Evolutionary conservation across 176 grass and related monocot genomes (phyloP), one percentile per base, ranked within the genome.

Genomic region (Oryza brachyantha): DNA sequence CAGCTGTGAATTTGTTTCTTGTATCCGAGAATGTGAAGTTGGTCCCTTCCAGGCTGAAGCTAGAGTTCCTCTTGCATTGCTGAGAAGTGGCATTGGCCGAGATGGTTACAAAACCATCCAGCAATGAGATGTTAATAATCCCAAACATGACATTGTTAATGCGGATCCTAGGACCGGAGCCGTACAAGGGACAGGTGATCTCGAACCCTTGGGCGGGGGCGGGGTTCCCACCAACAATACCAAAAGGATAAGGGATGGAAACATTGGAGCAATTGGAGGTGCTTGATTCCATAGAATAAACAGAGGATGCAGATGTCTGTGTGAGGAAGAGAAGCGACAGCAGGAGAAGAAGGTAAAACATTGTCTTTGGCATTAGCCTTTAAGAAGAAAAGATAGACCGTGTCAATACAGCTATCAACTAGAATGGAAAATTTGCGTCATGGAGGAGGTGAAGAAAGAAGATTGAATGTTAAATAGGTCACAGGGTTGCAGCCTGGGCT

Each of bases 1-100:
- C 35, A 21, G 55, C 87, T 21, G 69, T 90, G 66, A 90, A 90
- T 70, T 83, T 90, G 77, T 93, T 93, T 48, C 45, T 85, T 50
- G 84, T 40, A 11, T 90, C 41, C 21, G 87, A 93, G 84, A 85
- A 90, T 45, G 84, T 88, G 69, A 86, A 93, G 12, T 79, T 79
- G 21, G 87, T 90, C 45, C 68, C 84, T 14, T 68, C 41, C 22
- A 93, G 85, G 82, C 24, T 85, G 35, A 93, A 10, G 41, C 13
- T 77, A 14, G 22, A 43, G 22, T 21, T 50, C 8, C 6, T n/a
- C 0, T 1, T 9, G 65, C 87, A 85, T 48, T 46, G 26, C 48
- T 46, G 58, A 13, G 31, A 75, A 61, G 31, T 39, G 3, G 70
- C 37, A 24, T 3, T 24, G 61, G 66, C 79, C 2, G 38, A 5